Conservation (phyloP, 208 protist species). For the Angomonas desouzai region DNA sequence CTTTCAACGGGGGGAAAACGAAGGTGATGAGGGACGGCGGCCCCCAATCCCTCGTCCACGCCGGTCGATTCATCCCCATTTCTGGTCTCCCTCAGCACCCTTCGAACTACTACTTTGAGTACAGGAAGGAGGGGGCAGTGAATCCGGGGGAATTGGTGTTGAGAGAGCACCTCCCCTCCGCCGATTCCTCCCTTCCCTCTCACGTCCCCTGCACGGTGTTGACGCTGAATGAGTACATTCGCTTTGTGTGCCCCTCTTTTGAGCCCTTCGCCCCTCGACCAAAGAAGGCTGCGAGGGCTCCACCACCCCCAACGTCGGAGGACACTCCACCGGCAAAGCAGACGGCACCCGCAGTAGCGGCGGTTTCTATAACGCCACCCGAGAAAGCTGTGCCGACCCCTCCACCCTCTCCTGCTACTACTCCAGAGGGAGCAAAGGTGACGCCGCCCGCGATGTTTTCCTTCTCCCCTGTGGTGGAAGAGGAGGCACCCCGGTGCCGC, state of each 20-base stretch:
- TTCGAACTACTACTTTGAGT: background rate
- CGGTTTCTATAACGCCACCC: no score
- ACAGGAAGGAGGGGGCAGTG: background rate
- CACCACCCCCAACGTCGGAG: background rate
- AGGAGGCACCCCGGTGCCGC: no score
- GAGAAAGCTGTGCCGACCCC: no score
- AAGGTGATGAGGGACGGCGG: no score
- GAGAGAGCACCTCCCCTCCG: no score
- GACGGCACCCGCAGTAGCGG: no score
- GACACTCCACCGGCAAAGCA: background rate
- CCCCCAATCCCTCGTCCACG: background rate
- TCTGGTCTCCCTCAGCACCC: constrained; percentile 13
- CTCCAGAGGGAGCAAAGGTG: no score
- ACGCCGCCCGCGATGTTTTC: background rate
- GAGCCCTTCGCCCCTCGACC: background rate
- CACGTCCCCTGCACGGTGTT: background rate
- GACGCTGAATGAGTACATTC: background rate
- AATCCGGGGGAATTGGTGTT: no score
- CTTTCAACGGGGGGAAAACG: background rate
- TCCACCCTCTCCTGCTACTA: background rate
- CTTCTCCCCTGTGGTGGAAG: background rate
- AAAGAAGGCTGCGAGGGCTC: background rate
- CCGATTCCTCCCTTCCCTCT: no score
- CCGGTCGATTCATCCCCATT: constrained; percentile 5
- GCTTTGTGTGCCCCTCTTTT: constrained; percentile 3